Percentiles rank a stretch among this genome's conserved stretches.
Conservation (phyloP, 371 early-diverging fungal species). For the Rhizopus delemar region DNA sequence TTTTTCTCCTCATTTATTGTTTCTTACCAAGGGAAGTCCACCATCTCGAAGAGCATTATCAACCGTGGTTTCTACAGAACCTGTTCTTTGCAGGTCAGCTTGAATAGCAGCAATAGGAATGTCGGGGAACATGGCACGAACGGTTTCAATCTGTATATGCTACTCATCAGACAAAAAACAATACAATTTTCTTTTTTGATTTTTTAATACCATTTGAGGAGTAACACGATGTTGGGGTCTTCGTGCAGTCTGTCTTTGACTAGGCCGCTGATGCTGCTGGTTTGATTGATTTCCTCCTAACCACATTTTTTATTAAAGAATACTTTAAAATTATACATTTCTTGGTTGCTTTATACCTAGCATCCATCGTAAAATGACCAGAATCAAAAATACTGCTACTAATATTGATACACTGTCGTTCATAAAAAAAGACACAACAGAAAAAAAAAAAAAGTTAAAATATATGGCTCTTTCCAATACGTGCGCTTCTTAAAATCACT, state of each 20-base stretch:
- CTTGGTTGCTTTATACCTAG: constrained; percentile 50
- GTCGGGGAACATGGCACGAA: constrained; percentile 85
- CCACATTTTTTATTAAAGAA: not conserved
- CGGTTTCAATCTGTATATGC: constrained; percentile 63
- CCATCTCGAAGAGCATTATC: constrained; percentile 85
- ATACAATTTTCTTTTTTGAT: not conserved
- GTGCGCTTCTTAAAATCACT: not conserved
- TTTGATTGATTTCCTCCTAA: constrained; percentile 46
- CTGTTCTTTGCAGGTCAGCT: constrained; percentile 82
- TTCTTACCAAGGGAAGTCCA: constrained; percentile 67
- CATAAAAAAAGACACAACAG: constrained; percentile 38
- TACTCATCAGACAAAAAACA: not conserved
- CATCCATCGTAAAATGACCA: constrained; percentile 75
- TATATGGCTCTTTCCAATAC: not conserved
- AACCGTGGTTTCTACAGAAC: constrained; percentile 84
- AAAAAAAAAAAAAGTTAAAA: not conserved
- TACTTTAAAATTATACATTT: not conserved
- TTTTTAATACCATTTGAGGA: constrained; percentile 59
- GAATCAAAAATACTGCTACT: constrained; percentile 70
- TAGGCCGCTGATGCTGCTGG: constrained; percentile 33
- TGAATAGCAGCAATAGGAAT: constrained; percentile 82
- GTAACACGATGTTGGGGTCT: constrained; percentile 56
- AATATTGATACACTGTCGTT: constrained; percentile 77
- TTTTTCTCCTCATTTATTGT: not conserved
- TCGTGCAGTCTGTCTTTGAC: constrained; percentile 46